Base-by-base conservation (phyloP, 805 yeast species). In the Cyberlindnera sargentensis region DNA sequence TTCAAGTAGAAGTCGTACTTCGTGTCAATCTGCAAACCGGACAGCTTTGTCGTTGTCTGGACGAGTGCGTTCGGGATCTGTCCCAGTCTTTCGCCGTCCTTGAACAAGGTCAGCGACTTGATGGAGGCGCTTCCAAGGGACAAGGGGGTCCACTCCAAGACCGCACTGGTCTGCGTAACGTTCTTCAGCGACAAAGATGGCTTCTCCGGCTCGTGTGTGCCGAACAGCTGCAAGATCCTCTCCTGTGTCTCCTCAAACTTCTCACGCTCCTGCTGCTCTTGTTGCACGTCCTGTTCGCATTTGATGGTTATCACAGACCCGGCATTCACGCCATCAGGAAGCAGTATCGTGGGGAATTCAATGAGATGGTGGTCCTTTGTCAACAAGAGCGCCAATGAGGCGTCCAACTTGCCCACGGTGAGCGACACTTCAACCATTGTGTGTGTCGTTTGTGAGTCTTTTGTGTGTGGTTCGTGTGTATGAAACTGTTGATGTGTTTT, bases 341-440 rank as follows among this genome's bases (percentile, higher is more conserved):
- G 69, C 43, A 93, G 70, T 45, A 91, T 80, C 4, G 98, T 88
- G n/a, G 99, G 99, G 57, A 91, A 93, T 58, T 93, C 99, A 51
- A 93, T 90, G 48, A 91, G 72, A 60, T 90, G 96, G 63, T 91
- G 98, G 62, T 91, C 93, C 44, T 83, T 77, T 20, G 99, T 91
- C 33, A 95, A 75, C 37, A 93, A 71, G 38, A 93, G 71, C 29
- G 98, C 98, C 62, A 93, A 71, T 2, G 97, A 89, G 9, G 97
- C 96, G 61, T 93, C 99, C 37, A 91, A 72, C 67, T 90, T 90
- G 39, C 98, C 99, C 23, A 93, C 97, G 1, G 97, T 90, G 33
- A 91, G 74, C 36, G 95, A 83, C 8, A 90, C 96, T 65, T 88
- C 93, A 30, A 89, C 95, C 87, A 84, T 83, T 43, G 30, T 10